phyloP scores from a whole-genome alignment of 2,329 filamentous ascomycete genomes.

The Trichoderma lentiforme region DNA sequence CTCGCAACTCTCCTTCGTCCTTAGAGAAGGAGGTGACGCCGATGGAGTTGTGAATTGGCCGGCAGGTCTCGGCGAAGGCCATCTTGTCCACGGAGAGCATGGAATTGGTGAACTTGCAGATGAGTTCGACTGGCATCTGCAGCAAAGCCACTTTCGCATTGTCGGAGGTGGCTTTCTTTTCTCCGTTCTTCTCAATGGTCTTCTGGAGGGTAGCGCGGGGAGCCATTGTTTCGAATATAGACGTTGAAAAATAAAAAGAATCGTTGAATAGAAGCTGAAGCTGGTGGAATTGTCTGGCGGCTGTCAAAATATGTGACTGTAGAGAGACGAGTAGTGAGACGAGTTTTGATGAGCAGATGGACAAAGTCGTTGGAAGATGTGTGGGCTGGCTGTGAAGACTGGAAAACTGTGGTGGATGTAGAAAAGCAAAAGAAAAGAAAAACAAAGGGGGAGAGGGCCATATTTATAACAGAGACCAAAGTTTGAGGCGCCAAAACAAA shows the following conservation, averaged over 20 bases:
- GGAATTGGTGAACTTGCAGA: neutral
- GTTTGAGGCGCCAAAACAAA: neutral
- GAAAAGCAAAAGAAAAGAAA: neutral
- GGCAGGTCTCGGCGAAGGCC: neutral
- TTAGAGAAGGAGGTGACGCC: neutral
- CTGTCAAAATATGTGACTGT: neutral
- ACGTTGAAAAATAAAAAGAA: neutral
- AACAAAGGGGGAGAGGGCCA: neutral
- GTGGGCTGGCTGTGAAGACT: neutral
- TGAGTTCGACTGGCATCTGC: constrained; percentile 6
- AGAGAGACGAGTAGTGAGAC: neutral
- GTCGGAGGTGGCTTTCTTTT: neutral
- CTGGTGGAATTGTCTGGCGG: neutral
- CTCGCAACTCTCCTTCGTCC: neutral
- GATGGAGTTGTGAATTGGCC: neutral
- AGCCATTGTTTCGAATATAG: neutral
- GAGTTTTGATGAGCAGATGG: neutral
- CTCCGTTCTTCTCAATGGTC: neutral
- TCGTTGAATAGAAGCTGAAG: neutral
- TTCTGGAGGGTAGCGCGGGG: neutral
- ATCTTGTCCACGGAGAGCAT: constrained; percentile 5
- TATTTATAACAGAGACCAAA: neutral
- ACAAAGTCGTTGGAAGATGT: neutral
- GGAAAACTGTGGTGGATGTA: neutral
- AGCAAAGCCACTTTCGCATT: neutral